Evolutionary conservation across 192 early-diverging fungal species (phyloP).

Genomic region (Umbelopsis isabellina): DNA sequence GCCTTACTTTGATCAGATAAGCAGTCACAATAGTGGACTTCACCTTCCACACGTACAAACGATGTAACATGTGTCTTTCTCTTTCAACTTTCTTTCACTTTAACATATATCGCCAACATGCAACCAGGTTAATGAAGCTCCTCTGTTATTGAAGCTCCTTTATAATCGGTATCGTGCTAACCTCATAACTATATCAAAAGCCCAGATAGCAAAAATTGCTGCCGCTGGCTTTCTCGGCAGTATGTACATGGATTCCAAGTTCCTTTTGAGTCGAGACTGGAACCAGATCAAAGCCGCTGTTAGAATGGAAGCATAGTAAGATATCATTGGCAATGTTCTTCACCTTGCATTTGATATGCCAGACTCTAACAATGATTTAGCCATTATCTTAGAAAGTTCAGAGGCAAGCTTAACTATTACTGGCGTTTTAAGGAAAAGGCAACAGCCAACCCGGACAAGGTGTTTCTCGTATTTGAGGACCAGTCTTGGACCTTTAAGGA

Average conservation of each 20-base stretch:
- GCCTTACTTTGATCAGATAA: background rate
- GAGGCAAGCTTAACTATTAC: slow-evolving; percentile 48
- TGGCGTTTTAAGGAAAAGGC: slow-evolving; percentile 51
- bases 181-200: background rate
- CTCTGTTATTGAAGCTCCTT: too few species aligned
- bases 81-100: background rate
- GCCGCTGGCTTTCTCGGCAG: slow-evolving; percentile 45
- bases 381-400: slow-evolving; percentile 43
- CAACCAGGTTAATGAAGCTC: background rate
- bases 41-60: background rate
- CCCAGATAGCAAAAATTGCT: background rate
- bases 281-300: slow-evolving; percentile 40
- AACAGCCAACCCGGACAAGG: slow-evolving; percentile 42
- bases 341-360: background rate
- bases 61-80: slow-evolving; percentile 17
- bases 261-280: slow-evolving; percentile 44
- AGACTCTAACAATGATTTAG: slow-evolving; percentile 1
- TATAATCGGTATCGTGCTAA: background rate
- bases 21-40: slow-evolving; percentile 2
- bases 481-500: slow-evolving; percentile 51
- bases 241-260: slow-evolving; percentile 51
- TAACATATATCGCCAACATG: background rate
- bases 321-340: background rate
- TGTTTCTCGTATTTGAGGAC: slow-evolving; percentile 54
- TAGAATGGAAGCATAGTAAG: slow-evolving; percentile 35